Evolutionary conservation across 306 rosid species (phyloP).

Genomic region (Glycyrrhiza uralensis): DNA sequence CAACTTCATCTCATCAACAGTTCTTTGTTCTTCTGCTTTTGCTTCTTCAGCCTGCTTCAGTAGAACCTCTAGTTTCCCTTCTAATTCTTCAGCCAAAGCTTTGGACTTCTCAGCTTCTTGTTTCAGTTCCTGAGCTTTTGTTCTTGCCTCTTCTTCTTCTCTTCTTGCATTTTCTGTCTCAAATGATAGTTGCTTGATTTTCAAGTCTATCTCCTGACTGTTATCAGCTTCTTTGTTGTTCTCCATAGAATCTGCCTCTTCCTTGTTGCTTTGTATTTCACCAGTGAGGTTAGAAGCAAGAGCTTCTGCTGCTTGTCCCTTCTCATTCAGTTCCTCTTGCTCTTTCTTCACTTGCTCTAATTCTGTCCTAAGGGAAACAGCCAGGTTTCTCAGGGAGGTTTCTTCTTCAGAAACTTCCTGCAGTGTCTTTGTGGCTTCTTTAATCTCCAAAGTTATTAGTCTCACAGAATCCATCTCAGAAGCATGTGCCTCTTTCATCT

Average conservation of each 20-base stretch:
- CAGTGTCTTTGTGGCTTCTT: slow-evolving; percentile 54
- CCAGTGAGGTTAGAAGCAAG: slow-evolving; percentile 28
- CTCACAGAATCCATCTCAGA: slow-evolving; percentile 59
- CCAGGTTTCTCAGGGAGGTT: slow-evolving; percentile 43
- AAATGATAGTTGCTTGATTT: slow-evolving; percentile 36
- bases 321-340: slow-evolving; percentile 35
- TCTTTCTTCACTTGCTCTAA: slow-evolving; percentile 57
- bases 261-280: slow-evolving; percentile 21
- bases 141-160: slow-evolving; percentile 56
- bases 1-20: slow-evolving; percentile 53
- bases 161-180: slow-evolving; percentile 43
- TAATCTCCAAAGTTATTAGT: slow-evolving; percentile 50
- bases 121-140: slow-evolving; percentile 35
- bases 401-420: slow-evolving; percentile 68
- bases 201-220: slow-evolving; percentile 18
- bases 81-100: slow-evolving; percentile 40
- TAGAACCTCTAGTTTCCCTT: slow-evolving; percentile 40
- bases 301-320: slow-evolving; percentile 38
- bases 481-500: slow-evolving; percentile 52
- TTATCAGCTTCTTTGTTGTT: background rate
- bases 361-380: slow-evolving; percentile 46
- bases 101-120: slow-evolving; percentile 41
- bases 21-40: slow-evolving; percentile 58
- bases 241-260: slow-evolving; percentile 22
- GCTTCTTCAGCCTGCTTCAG: slow-evolving; percentile 58